Base-by-base conservation (phyloP, 257 asterid genomes). In the Solanum clarkiae region DNA sequence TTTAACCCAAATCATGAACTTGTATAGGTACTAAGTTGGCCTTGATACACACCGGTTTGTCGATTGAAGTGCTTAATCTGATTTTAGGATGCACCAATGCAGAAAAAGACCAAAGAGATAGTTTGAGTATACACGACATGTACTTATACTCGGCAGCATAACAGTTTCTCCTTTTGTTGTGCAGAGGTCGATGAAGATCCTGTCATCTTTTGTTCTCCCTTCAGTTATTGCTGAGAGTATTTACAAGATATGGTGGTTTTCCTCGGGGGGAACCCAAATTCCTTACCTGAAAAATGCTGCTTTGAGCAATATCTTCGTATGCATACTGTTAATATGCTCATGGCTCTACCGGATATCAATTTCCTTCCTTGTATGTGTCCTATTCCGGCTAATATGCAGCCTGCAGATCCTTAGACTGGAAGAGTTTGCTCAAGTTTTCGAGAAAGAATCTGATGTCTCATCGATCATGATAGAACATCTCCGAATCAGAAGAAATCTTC, bases 181-280 rank as follows among this genome's bases (percentile, higher is more conserved):
- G 95, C 97, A 96, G 99, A 89, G 91, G 86, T 95, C 99, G 68
- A 84, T 93, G 96, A 95, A 90, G 97, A 92, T 96, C 49, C 90
- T 96, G 11, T 93, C 97, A 3, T 90, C 91, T 13, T 92, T 96
- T 57, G 98, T 96, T 14, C 92, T 96, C 77, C 99, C 99, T 66
- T 93, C 97, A 84, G 92, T 95, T 89, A 44, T 92, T 1, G 97
- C 87, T 6, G 98, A 94, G 44, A 71, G 93, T 85, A 91, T 49
- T 17, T 94, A 95, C 93, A 95, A 95, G 88, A 93, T 95, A 84
- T 96, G 99, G 99, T 96, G 99, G 99, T 93, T 95, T 84, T 86
- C 90, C 86, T 94, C 99, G 0, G 93, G 94, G 15, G 98, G 98
- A 68, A 88, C 88, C 44, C 95, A 93, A 82, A 95, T 96, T 42